These are phyloP conservation scores for Diaporthe australafricana DNA, from an alignment of 2,329 filamentous ascomycete species.

Conservation along the genomic window DNA sequence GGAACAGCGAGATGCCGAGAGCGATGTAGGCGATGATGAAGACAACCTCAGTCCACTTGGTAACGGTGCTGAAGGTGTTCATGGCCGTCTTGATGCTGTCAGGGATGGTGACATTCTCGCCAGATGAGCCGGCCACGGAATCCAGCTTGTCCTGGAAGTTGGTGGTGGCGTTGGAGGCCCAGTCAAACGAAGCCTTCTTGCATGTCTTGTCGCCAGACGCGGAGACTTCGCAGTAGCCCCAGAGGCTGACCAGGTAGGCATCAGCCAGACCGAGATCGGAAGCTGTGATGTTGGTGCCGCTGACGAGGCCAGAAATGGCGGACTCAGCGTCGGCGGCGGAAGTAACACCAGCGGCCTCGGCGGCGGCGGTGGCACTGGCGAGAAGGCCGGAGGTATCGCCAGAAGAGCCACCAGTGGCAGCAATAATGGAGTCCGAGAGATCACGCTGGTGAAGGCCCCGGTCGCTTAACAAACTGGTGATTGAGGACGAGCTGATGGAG, in stretches of 20 bases:
- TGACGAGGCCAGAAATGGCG: not conserved
- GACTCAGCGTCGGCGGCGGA: conserved; percentile 6
- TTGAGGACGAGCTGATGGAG: conserved; percentile 57
- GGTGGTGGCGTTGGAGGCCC: conserved; percentile 79
- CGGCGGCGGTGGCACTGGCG: conserved; percentile 25
- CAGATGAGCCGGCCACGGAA: conserved; percentile 59
- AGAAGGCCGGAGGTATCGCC: conserved; percentile 10
- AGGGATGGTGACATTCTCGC: conserved; percentile 73
- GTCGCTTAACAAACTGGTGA: conserved; percentile 46
- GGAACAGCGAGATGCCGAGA: conserved; percentile 77
- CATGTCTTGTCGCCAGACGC: conserved; percentile 72
- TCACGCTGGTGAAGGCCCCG: conserved; percentile 35
- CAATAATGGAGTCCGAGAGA: conserved; percentile 45
- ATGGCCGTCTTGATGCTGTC: conserved; percentile 74
- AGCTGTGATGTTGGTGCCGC: conserved; percentile 65
- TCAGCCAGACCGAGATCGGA: conserved; percentile 73
- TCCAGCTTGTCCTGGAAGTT: conserved; percentile 68
- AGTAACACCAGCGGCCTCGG: conserved; percentile 17
- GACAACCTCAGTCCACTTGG: conserved; percentile 85
- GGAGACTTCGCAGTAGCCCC: conserved; percentile 83
- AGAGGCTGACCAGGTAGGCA: conserved; percentile 84
- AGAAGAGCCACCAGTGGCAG: conserved; percentile 22
- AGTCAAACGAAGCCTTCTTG: conserved; percentile 78
- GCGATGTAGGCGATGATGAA: conserved; percentile 80
- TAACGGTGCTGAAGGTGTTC: conserved; percentile 77